These are phyloP conservation scores for Diaporthe sp. DNA, from an alignment of 2,329 filamentous ascomycete genomes.

Conservation along the genomic window DNA sequence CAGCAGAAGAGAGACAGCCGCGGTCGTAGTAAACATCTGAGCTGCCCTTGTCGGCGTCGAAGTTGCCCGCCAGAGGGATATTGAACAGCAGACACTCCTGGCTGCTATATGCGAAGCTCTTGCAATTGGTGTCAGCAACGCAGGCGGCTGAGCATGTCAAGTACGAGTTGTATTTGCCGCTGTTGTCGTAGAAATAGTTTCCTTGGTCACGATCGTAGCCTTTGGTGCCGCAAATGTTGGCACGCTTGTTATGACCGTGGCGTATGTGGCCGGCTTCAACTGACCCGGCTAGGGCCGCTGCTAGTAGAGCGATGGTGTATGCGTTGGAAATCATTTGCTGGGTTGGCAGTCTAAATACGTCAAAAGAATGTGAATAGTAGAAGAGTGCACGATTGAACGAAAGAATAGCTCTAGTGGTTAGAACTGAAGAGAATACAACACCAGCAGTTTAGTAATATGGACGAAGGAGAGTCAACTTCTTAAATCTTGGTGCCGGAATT, in stretches of 20 bases:
- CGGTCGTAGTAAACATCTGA: constrained; percentile 26
- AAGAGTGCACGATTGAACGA: neutral
- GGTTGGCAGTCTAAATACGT: neutral
- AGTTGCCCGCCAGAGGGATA: constrained; percentile 19
- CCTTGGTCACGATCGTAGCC: constrained; percentile 14
- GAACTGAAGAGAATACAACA: too few species aligned
- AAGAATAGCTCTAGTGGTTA: too few species aligned
- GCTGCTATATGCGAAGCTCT: constrained; percentile 16
- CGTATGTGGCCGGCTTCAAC: neutral
- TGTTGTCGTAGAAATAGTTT: constrained; percentile 21
- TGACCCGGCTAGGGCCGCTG: neutral
- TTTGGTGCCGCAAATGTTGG: constrained; percentile 19
- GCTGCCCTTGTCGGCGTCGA: constrained; percentile 16
- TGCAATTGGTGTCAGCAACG: neutral
- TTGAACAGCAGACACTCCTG: constrained; percentile 30
- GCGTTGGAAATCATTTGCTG: neutral
- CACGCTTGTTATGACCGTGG: constrained; percentile 16
- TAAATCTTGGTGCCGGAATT: neutral
- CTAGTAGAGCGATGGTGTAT: neutral
- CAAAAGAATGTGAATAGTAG: neutral
- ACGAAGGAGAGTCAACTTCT: too few species aligned
- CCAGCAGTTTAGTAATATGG: too few species aligned
- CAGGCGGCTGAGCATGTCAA: constrained; percentile 22
- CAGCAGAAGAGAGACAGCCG: constrained; percentile 4
- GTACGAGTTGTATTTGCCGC: constrained; percentile 7